Conservation (phyloP, 345 rosid species). For the Eucalyptus cladocalyx region DNA sequence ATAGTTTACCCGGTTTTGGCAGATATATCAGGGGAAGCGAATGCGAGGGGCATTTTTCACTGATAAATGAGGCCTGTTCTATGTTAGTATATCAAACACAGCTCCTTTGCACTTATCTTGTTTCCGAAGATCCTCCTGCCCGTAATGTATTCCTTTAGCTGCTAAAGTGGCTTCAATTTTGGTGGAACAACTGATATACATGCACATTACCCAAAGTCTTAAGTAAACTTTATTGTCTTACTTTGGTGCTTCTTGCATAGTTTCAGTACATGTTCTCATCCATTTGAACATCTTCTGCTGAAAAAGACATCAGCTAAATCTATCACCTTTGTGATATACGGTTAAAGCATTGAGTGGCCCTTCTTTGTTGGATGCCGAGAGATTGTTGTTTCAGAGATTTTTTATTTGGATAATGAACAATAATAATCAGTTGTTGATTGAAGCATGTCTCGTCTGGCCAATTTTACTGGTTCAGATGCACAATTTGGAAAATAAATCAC, state of each 20-base stretch:
- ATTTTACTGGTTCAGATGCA: not conserved
- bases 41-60: constrained; percentile 83
- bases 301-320: not conserved
- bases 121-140: not conserved
- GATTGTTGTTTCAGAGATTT: not conserved
- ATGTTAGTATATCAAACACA: constrained; percentile 49
- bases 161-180: not conserved
- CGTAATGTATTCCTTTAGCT: not conserved
- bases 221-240: not conserved
- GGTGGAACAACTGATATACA: not conserved
- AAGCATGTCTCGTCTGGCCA: not conserved
- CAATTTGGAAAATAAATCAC: not conserved
- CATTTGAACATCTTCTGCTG: not conserved
- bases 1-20: constrained; percentile 1
- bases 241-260: not conserved
- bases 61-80: constrained; percentile 93
- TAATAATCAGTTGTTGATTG: not conserved
- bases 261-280: not conserved
- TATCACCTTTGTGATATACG: not conserved
- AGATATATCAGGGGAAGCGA: constrained; percentile 90
- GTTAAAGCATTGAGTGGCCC: not conserved
- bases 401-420: not conserved
- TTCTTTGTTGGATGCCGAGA: not conserved
- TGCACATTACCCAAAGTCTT: not conserved
- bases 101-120: not conserved